Conservation (phyloP, 2,329 filamentous ascomycete species). For the Colletotrichum horii region DNA sequence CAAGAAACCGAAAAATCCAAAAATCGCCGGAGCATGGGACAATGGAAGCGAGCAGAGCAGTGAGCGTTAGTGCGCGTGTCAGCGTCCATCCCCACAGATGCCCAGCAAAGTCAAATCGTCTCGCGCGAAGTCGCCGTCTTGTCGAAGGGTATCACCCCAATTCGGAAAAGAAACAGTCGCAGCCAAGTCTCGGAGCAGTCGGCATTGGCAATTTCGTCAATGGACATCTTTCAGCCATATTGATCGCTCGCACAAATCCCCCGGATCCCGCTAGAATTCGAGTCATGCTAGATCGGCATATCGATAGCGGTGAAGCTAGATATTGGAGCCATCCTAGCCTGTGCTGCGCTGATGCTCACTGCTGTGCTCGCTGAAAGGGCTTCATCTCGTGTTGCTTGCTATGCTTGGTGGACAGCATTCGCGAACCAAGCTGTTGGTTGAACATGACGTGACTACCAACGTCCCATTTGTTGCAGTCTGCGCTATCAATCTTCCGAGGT, state of each 20-base stretch:
- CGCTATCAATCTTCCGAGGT: conserved; percentile 32
- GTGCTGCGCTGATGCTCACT: conserved; percentile 49
- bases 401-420: not conserved
- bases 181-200: not conserved
- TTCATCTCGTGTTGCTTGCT: not conserved
- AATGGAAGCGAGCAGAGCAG: conserved; percentile 39
- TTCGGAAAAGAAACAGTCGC: conserved; percentile 2
- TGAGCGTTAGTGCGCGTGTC: conserved; percentile 30
- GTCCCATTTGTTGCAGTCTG: conserved; percentile 26
- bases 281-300: not conserved
- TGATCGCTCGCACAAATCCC: not conserved
- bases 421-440: conserved; percentile 7
- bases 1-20: conserved; percentile 23
- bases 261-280: not conserved
- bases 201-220: not conserved
- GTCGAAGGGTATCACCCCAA: conserved; percentile 20
- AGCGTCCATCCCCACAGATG: not conserved
- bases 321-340: conserved; percentile 10
- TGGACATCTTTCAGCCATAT: not conserved
- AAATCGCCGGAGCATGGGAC: not conserved
- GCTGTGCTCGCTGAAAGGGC: conserved; percentile 50
- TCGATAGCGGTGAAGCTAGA: conserved; percentile 6
- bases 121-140: conserved; percentile 7
- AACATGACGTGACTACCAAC: conserved; percentile 23
- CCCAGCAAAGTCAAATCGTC: not conserved